Percentiles rank a stretch among this genome's conserved stretches.
These are phyloP conservation scores for Mollisiaceae sp. DNA, from an alignment of 2,329 filamentous ascomycete genomes.

Conservation along the genomic window DNA sequence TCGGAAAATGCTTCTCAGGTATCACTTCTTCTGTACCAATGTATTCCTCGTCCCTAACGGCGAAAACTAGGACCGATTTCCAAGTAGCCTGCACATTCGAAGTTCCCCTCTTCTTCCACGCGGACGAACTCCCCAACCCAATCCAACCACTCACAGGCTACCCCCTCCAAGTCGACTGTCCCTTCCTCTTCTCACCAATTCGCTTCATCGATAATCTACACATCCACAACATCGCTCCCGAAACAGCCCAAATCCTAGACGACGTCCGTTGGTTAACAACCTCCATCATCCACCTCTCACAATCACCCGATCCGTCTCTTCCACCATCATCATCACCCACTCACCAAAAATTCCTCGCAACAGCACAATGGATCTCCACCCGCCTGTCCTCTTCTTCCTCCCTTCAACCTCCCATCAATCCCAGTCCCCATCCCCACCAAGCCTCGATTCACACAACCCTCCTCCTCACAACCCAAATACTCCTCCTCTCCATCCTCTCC, in stretches of 20 bases:
- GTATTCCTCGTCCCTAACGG: neutral
- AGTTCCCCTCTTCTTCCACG: conserved; percentile 38
- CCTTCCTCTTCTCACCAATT: conserved; percentile 33
- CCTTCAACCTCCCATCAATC: neutral
- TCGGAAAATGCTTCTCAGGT: conserved; percentile 37
- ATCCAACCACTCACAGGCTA: conserved; percentile 25
- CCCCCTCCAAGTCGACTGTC: conserved; percentile 35
- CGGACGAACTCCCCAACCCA: conserved; percentile 22
- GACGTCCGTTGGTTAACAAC: conserved; percentile 33
- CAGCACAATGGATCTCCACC: conserved; percentile 36
- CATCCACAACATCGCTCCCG: conserved; percentile 25
- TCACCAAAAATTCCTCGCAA: conserved; percentile 31
- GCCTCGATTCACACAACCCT: conserved; percentile 37
- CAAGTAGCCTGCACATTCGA: conserved; percentile 43
- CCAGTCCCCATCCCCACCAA: neutral
- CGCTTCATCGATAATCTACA: conserved; percentile 28
- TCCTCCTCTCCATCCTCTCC: conserved; percentile 38
- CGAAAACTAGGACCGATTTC: conserved; percentile 39
- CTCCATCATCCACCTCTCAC: conserved; percentile 4
- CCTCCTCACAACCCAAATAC: conserved; percentile 37
- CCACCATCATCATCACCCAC: neutral
- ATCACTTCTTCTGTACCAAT: conserved; percentile 22
- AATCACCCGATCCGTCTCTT: neutral
- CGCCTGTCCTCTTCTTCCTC: conserved; percentile 23
- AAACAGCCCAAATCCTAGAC: conserved; percentile 39